phyloP scores from a whole-genome alignment of 371 early-diverging fungal genomes.

The Actinomortierella wolfii region DNA sequence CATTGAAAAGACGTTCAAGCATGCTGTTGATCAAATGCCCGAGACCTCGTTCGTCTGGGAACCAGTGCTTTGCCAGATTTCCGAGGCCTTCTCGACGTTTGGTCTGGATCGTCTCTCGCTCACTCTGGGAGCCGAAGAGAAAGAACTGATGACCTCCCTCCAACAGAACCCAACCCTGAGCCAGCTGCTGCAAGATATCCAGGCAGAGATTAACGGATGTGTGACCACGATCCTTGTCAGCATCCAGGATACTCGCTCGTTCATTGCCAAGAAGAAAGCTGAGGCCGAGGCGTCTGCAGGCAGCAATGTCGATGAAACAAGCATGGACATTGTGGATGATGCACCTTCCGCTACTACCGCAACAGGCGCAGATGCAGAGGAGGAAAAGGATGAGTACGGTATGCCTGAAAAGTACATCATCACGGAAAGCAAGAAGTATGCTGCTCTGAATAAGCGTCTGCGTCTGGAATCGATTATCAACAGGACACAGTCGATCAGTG shows the following conservation, averaged over 20 bases:
- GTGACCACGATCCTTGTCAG: conserved; percentile 37
- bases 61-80: conserved; percentile 40
- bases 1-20: conserved; percentile 15
- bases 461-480: conserved; percentile 42
- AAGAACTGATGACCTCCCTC: conserved; percentile 15
- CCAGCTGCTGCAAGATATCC: conserved; percentile 33
- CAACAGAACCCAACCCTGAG: conserved; percentile 21
- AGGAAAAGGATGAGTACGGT: conserved; percentile 55
- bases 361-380: conserved; percentile 17
- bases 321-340: not conserved
- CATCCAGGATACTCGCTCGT: conserved; percentile 33
- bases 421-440: conserved; percentile 44
- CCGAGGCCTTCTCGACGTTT: conserved; percentile 34
- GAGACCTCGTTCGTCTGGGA: conserved; percentile 20
- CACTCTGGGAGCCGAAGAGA: not conserved
- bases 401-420: conserved; percentile 61
- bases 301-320: not conserved
- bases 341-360: not conserved
- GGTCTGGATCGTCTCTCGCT: conserved; percentile 1
- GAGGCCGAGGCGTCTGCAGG: conserved; percentile 5
- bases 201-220: conserved; percentile 43
- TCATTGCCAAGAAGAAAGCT: conserved; percentile 16
- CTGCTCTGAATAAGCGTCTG: conserved; percentile 33
- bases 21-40: conserved; percentile 39
- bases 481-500: conserved; percentile 31